phyloP scores from a whole-genome alignment of 768 basidiomycete genomes.

The Dioszegia hungarica region DNA sequence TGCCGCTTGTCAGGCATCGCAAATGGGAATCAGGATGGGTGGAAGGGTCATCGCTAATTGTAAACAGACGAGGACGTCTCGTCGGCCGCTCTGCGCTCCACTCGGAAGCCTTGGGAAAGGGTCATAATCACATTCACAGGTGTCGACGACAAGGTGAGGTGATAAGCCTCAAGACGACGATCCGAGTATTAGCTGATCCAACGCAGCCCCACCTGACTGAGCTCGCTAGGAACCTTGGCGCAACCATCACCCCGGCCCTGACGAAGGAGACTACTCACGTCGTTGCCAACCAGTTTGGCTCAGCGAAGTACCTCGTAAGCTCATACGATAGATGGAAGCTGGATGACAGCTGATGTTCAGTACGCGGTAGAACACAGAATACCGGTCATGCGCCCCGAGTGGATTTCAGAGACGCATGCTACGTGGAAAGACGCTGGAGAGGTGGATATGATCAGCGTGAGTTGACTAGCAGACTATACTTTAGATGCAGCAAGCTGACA shows the following conservation, averaged over 20 bases:
- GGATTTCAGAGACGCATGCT: constrained; percentile 68
- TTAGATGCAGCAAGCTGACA: background rate
- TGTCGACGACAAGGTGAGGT: constrained; percentile 35
- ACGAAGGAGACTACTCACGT: constrained; percentile 86
- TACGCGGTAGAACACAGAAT: constrained; percentile 76
- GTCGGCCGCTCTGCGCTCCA: constrained; percentile 17
- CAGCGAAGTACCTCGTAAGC: constrained; percentile 74
- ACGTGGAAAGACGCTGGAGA: constrained; percentile 77
- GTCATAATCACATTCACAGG: constrained; percentile 38
- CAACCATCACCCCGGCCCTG: constrained; percentile 62
- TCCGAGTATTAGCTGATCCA: constrained; percentile 1
- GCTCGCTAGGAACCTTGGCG: constrained; percentile 76
- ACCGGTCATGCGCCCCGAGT: constrained; percentile 71
- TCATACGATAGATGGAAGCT: background rate
- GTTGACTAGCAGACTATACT: constrained; percentile 16
- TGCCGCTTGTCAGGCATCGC: too few relatives aligned
- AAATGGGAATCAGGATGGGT: too few relatives aligned
- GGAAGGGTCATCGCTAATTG: too few relatives aligned
- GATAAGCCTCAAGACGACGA: background rate
- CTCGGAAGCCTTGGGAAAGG: constrained; percentile 27
- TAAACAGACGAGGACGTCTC: constrained; percentile 29
- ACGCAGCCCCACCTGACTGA: constrained; percentile 65
- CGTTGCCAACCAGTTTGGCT: constrained; percentile 71
- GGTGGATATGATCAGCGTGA: constrained; percentile 62
- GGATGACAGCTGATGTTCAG: constrained; percentile 50